A percentile compares a stretch with the other conserved stretches of the same genome.
phyloP scores from a whole-genome alignment of 768 basidiomycete species.

The Leucocoprinus leucothites region DNA sequence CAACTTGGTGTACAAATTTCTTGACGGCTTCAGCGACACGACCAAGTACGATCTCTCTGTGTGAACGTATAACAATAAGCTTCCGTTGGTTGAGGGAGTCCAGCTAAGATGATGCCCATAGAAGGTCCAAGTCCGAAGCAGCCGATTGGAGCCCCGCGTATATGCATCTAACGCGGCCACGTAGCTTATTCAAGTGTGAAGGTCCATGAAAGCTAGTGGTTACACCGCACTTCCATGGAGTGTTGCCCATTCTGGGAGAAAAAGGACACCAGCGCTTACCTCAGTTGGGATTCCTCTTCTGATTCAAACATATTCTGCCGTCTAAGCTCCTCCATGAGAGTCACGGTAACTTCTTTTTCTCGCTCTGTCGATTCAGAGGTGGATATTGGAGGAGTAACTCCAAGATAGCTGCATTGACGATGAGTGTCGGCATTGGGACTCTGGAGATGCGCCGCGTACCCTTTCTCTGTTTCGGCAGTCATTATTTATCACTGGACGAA shows the following conservation, averaged over 20 bases:
- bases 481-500: conserved; percentile 1
- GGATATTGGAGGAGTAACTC: conserved; percentile 86
- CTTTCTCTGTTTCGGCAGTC: conserved; percentile 13
- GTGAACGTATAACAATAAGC: conserved; percentile 7
- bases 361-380: conserved; percentile 67
- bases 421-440: conserved; percentile 9
- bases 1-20: conserved; percentile 86
- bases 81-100: background rate
- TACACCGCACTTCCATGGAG: background rate
- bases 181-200: background rate
- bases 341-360: conserved; percentile 79
- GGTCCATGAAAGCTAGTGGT: background rate
- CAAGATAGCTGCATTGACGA: conserved; percentile 53
- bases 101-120: background rate
- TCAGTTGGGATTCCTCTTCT: conserved; percentile 81
- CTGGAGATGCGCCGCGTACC: background rate
- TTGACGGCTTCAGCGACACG: conserved; percentile 87
- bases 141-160: background rate
- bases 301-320: conserved; percentile 86
- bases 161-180: background rate
- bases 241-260: too few relatives aligned
- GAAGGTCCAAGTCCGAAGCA: background rate
- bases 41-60: conserved; percentile 90
- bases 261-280: conserved; percentile 50
- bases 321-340: conserved; percentile 88